Percentiles rank a stretch among this genome's conserved stretches.
These are phyloP conservation scores for Fusarium begoniae DNA, from an alignment of 2,329 filamentous ascomycete species.

Conservation along the genomic window DNA sequence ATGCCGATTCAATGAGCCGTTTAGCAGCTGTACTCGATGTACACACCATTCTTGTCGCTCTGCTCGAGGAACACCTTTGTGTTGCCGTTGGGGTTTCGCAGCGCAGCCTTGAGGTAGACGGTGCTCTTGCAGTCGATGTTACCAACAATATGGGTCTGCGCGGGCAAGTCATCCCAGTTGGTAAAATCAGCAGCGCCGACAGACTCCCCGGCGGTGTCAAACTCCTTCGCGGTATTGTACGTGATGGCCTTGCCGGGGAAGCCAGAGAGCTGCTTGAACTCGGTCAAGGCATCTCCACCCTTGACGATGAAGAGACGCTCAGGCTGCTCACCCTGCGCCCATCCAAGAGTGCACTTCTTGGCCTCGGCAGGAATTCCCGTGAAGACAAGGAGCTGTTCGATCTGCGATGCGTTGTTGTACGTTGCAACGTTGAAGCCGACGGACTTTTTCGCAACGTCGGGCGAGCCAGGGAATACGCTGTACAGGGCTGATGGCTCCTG, in stretches of 20 bases:
- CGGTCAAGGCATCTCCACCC: conserved; percentile 38
- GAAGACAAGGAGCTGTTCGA: conserved; percentile 48
- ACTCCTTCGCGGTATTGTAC: conserved; percentile 34
- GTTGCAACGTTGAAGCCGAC: conserved; percentile 39
- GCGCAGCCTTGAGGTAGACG: conserved; percentile 43
- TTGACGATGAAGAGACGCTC: conserved; percentile 52
- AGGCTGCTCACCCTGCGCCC: conserved; percentile 49
- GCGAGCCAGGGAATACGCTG: conserved; percentile 29
- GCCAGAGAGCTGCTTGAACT: conserved; percentile 39
- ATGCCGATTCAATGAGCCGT: background rate
- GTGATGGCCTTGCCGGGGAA: conserved; percentile 39
- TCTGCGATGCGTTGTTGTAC: conserved; percentile 35
- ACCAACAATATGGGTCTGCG: conserved; percentile 37
- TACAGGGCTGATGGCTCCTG: conserved; percentile 22
- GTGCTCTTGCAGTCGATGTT: conserved; percentile 41
- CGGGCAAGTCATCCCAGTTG: conserved; percentile 40
- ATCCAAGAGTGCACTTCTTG: conserved; percentile 44
- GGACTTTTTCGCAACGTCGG: conserved; percentile 23
- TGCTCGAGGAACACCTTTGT: conserved; percentile 45
- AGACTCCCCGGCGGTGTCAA: conserved; percentile 25
- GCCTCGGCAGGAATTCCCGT: conserved; percentile 43
- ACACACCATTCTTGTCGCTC: conserved; percentile 45
- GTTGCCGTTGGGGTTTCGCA: conserved; percentile 36
- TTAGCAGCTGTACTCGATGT: conserved; percentile 37
- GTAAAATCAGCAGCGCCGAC: conserved; percentile 45